phyloP scores from a whole-genome alignment of 805 yeast species.

The Maudiozyma saulgeensis region DNA sequence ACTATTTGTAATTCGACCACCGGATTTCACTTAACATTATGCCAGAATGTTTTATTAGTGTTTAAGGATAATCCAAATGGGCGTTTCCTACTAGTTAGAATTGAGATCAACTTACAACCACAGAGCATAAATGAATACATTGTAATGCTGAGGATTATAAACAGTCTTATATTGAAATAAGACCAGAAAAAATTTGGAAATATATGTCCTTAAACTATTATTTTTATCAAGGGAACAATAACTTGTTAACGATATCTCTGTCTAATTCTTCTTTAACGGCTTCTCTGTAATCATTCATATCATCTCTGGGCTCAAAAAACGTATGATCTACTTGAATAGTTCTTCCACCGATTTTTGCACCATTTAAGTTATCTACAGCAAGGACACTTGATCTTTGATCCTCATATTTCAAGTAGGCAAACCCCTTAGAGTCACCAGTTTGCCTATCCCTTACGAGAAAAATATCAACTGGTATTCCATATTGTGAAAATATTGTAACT shows the following conservation, averaged over 20 bases:
- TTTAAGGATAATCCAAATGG: no score
- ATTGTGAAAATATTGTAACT: constrained; percentile 74
- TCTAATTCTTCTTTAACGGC: constrained; percentile 27
- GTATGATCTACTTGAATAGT: constrained; percentile 62
- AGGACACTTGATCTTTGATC: constrained; percentile 70
- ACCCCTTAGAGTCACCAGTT: constrained; percentile 61
- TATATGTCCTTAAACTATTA: no score
- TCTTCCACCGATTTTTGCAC: constrained; percentile 44
- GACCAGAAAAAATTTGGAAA: no score
- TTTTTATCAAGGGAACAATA: neutral
- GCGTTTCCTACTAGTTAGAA: no score
- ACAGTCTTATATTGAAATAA: no score
- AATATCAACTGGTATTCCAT: constrained; percentile 74
- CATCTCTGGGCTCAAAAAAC: constrained; percentile 45
- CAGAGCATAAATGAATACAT: no score
- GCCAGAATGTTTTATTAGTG: no score
- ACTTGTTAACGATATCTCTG: constrained; percentile 17
- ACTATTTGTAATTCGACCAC: no score
- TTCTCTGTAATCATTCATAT: constrained; percentile 40
- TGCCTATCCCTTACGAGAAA: constrained; percentile 56
- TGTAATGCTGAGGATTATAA: no score
- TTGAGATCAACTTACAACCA: no score
- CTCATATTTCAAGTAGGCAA: constrained; percentile 75
- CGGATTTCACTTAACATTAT: no score
- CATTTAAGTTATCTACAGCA: constrained; percentile 85